These are phyloP conservation scores for Phytomonas francai DNA, from an alignment of 208 protist species.

Conservation along the genomic window DNA sequence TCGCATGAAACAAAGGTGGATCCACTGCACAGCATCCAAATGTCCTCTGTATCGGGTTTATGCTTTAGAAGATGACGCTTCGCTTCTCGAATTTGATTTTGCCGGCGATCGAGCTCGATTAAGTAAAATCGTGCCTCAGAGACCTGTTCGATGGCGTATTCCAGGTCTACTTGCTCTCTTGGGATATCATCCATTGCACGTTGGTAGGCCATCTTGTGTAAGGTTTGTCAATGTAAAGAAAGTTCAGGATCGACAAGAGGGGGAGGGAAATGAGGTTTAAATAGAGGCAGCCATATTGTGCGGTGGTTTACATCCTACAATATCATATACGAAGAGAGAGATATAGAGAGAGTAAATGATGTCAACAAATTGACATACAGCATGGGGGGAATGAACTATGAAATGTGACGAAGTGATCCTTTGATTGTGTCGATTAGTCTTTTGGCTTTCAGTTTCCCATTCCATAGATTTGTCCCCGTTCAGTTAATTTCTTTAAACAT, in stretches of 20 bases:
- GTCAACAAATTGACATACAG: not conserved
- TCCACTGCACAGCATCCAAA: constrained; percentile 72
- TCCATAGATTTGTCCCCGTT: not conserved
- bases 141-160: constrained; percentile 59
- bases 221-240: not conserved
- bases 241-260: not conserved
- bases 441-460: not conserved
- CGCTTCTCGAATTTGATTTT: constrained; percentile 77
- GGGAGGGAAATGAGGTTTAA: not conserved
- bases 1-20: constrained; percentile 76
- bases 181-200: constrained; percentile 14
- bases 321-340: too few species aligned
- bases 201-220: not conserved
- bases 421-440: not conserved
- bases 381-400: not conserved
- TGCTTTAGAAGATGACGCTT: constrained; percentile 18
- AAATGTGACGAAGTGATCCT: not conserved
- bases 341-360: not conserved
- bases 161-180: constrained; percentile 26
- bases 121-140: constrained; percentile 57
- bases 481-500: not conserved
- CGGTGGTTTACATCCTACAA: not conserved
- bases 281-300: not conserved
- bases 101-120: constrained; percentile 62
- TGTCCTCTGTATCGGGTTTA: constrained; percentile 19